Evolutionary conservation across 768 basidiomycete species (phyloP), one percentile per base, ranked within the genome.

Genomic region (Inosperma sp.): DNA sequence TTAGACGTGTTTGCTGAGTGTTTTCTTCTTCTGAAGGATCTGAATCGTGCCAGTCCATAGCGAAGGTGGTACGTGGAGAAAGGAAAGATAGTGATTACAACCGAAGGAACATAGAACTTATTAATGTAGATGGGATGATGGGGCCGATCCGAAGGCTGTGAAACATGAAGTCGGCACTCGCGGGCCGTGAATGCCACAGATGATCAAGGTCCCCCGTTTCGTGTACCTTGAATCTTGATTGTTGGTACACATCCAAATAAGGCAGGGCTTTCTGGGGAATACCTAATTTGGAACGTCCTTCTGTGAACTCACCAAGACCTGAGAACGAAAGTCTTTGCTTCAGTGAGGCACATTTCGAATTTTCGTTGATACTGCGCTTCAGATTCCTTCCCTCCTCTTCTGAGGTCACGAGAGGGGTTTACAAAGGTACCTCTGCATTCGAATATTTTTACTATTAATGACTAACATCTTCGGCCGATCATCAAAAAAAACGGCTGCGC

Each of bases 1-100:
- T 61, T 9, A 29, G 16, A 16, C 34, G 50, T 21, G 40, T 7
- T 39, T 60, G 56, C 13, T 64, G 65, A 17, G 61, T 65, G 13
- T 63, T 57, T 34, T 82, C 82, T 48, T 82, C 81, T 26, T 83
- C 82, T 19, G 82, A 82, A 43, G 67, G 72, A 34, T 84, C 82
- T 4, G 81, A 80, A 56, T 82, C 81, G 51, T 70, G 76, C 77
- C 78, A 83, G 22, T 77, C 75, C 78, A 79, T 79, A 44, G 29
- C 59, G 50, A 52, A 55, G 47, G 37, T 54, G 36, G 41, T 48
- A 54, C 42, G 52, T 60, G 60, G 56, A 56, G 52, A 53, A 57
- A 55, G 54, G 59, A 36, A 56, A 56, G 51, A 53, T 58, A 55
- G 54, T 54, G 53, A 56, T 55, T 31, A 43, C 14, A 50, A 59